Base-by-base conservation (phyloP, 306 rosid genomes). In the Vicia villosa region DNA sequence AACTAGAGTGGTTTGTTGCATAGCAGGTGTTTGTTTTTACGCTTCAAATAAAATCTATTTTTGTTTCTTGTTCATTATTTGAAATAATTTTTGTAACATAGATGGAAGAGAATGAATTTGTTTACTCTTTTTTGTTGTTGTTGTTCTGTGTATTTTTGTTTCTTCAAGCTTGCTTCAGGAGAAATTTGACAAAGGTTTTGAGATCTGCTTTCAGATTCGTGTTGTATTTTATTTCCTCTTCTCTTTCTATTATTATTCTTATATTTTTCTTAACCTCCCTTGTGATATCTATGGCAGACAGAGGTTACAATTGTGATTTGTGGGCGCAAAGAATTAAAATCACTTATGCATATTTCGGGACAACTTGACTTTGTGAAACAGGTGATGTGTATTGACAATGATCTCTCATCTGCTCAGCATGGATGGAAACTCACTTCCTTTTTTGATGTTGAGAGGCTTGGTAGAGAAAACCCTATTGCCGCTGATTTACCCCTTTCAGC, bases 1-100 rank as follows among this genome's bases (percentile, higher is more conserved):
- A 40, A 95, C 97, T 3, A 81, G 97, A 76, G 92, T 95, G 99
- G 99, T 86, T 95, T 68, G 76, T 95, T 69, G 97, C 99, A 34
- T 74, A 91, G 60, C 99, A 95, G 99, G 99, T 94, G 55, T 59
- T 63, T 74, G 63, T 79, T 63, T 69, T 54, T 34, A 16, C 40
- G 69, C 30, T 55, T 72, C 2, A 2, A 60, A 13, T 12, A 10
- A 43, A 10, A 4, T 5, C 2, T 26, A 30, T n/a, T 43, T 24
- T n/a, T 0, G 1, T 6, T 77, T 46, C 22, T 65, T 12, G 16
- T 34, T n/a, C 34, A 10, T 3, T 0, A 32, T 66, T 43, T 66
- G 16, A 15, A 28, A 34, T 10, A 1, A n/a, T 34, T 34, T n/a
- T 62, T 62, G 28, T 40, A 49, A 68, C 8, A n/a, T 26, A 36